These are phyloP conservation scores for Apostasia ramifera DNA, from an alignment of 106 monocot genomes.

Conservation along the genomic window DNA sequence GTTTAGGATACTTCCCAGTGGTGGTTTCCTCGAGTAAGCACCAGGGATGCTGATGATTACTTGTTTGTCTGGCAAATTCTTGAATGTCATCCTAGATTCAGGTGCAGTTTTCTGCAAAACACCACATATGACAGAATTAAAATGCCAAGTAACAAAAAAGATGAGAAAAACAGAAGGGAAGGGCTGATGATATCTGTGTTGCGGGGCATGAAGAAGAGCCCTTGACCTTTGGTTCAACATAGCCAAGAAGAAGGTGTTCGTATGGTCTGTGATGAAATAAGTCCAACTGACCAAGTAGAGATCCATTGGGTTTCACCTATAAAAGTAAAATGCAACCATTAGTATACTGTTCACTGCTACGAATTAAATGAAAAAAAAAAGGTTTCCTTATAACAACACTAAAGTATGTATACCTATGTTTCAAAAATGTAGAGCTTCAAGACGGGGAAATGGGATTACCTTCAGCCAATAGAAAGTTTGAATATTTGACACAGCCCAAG, in stretches of 20 bases:
- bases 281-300: slow-evolving; percentile 72
- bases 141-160: not conserved
- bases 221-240: slow-evolving; percentile 51
- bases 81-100: slow-evolving; percentile 1
- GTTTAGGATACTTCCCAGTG: slow-evolving; percentile 77
- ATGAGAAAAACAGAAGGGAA: not conserved
- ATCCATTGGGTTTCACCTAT: slow-evolving; percentile 84
- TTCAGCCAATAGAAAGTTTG: slow-evolving; percentile 74
- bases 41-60: slow-evolving; percentile 82
- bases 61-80: slow-evolving; percentile 21
- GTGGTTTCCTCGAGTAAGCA: slow-evolving; percentile 88
- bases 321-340: not conserved
- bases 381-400: not conserved
- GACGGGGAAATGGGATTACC: slow-evolving; percentile 20
- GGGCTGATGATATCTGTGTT: too few species aligned
- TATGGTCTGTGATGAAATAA: slow-evolving; percentile 96
- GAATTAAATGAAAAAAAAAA: slow-evolving; percentile 1
- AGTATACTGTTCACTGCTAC: not conserved
- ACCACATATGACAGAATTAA: not conserved
- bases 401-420: not conserved
- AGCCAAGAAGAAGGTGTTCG: slow-evolving; percentile 76
- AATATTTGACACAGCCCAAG: slow-evolving; percentile 70
- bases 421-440: not conserved
- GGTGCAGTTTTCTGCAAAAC: slow-evolving; percentile 26
- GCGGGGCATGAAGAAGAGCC: not conserved